These are phyloP conservation scores for Pestalotiopsis sp. DNA, from an alignment of 2,329 filamentous ascomycete species.

Conservation along the genomic window DNA sequence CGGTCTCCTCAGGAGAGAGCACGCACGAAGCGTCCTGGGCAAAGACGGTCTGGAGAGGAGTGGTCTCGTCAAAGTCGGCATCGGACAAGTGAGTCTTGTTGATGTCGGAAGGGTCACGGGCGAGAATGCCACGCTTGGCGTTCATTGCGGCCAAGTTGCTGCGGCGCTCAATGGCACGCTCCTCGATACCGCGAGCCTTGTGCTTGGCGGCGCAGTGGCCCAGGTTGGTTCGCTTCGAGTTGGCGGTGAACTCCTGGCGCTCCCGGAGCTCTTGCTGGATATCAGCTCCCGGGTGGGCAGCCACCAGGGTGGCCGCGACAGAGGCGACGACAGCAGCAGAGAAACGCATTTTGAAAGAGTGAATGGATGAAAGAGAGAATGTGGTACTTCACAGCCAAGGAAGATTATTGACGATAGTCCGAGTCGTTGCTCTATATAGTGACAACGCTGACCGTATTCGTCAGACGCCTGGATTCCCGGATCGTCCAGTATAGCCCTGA, in stretches of 20 bases:
- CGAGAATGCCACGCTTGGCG: slow-evolving; percentile 3
- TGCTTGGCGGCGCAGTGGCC: slow-evolving; percentile 6
- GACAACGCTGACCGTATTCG: neutral
- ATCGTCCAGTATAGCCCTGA: neutral
- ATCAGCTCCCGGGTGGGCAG: slow-evolving; percentile 7
- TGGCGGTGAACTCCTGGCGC: slow-evolving; percentile 5
- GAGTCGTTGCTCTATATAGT: neutral
- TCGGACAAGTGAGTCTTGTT: slow-evolving; percentile 30
- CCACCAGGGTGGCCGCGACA: slow-evolving; percentile 5
- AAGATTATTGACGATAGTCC: neutral
- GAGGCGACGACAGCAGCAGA: slow-evolving; percentile 4
- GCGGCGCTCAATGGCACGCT: slow-evolving; percentile 7
- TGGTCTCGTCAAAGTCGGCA: slow-evolving; percentile 31
- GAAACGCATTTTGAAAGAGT: slow-evolving; percentile 6
- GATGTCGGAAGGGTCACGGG: slow-evolving; percentile 33
- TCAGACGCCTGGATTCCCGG: neutral
- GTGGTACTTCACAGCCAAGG: neutral
- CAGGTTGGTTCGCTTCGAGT: slow-evolving; percentile 6
- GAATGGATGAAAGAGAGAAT: neutral
- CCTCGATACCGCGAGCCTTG: slow-evolving; percentile 4
- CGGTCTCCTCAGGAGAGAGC: slow-evolving; percentile 50
- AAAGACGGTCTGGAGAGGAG: slow-evolving; percentile 38
- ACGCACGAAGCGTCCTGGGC: slow-evolving; percentile 45
- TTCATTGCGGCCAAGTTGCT: neutral
- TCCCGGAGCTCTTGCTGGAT: slow-evolving; percentile 1